Conservation (phyloP, 176 grass and related monocot genomes). For the Eragrostis nindensis region DNA sequence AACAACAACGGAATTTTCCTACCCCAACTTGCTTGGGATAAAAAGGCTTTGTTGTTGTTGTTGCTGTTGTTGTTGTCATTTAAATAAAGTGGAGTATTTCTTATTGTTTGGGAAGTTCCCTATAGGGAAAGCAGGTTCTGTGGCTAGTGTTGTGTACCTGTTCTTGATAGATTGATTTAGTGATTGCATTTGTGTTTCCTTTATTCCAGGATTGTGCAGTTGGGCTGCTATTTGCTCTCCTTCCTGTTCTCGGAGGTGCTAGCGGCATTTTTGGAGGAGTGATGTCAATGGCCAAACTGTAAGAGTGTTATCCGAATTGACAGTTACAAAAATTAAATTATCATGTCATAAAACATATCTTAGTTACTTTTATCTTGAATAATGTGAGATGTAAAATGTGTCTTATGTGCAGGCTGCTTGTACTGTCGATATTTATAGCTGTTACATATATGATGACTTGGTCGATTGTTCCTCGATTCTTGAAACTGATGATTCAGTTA, state of each 20-base stretch:
- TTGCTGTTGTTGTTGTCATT: too few species aligned
- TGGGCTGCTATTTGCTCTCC: constrained; percentile 92
- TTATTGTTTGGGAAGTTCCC: not conserved
- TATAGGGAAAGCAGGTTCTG: not conserved
- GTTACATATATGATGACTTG: constrained; percentile 88
- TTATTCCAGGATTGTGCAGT: constrained; percentile 95
- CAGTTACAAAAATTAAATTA: constrained; percentile 24
- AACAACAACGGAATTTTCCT: too few species aligned
- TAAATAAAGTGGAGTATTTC: not conserved
- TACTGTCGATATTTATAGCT: constrained; percentile 82
- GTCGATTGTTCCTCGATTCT: constrained; percentile 95
- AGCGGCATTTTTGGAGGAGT: constrained; percentile 90
- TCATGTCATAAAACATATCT: constrained; percentile 10
- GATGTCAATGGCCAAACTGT: constrained; percentile 94
- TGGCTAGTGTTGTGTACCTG: constrained; percentile 1
- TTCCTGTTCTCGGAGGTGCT: constrained; percentile 88
- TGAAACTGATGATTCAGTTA: constrained; percentile 96
- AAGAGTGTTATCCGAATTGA: constrained; percentile 40
- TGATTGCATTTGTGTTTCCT: constrained; percentile 8
- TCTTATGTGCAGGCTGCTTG: constrained; percentile 75
- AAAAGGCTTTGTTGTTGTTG: too few species aligned
- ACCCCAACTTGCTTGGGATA: too few species aligned
- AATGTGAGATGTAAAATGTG: constrained; percentile 41
- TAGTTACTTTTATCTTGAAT: constrained; percentile 12
- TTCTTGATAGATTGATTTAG: not conserved